These are phyloP conservation scores for Botrytis deweyae DNA, from an alignment of 2,329 filamentous ascomycete species.

Conservation along the genomic window DNA sequence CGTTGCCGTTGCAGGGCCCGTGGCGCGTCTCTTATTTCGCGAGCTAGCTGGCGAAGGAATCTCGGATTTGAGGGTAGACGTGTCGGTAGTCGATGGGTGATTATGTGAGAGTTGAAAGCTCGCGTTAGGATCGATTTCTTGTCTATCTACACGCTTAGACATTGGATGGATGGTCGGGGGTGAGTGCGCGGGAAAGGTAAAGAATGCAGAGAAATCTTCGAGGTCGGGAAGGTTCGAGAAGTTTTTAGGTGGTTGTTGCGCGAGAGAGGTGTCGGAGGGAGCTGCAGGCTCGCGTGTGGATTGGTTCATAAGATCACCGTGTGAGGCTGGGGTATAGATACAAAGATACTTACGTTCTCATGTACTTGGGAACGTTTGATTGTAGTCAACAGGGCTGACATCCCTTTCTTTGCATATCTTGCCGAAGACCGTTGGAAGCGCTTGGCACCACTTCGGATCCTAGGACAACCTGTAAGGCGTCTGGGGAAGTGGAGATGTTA, in stretches of 20 bases:
- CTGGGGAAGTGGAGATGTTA: conserved; percentile 22
- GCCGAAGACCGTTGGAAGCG: conserved; percentile 25
- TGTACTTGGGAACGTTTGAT: conserved; percentile 32
- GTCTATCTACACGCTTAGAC: conserved; percentile 37
- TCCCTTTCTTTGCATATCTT: conserved; percentile 35
- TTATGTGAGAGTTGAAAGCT: conserved; percentile 31
- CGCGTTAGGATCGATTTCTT: conserved; percentile 30
- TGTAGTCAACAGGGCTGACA: conserved; percentile 35
- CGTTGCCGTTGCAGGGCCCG: conserved; percentile 21
- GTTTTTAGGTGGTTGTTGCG: conserved; percentile 25
- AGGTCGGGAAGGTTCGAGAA: conserved; percentile 17
- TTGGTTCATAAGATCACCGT: conserved; percentile 31
- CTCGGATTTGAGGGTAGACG: conserved; percentile 30
- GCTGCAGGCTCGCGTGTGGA: conserved; percentile 32
- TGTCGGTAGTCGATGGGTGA: conserved; percentile 28
- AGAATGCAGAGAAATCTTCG: conserved; percentile 16
- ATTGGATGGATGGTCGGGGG: conserved; percentile 30
- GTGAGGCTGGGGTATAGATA: conserved; percentile 37
- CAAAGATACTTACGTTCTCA: conserved; percentile 36
- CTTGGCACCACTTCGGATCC: conserved; percentile 20
- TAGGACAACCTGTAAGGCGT: conserved; percentile 18
- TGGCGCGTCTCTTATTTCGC: conserved; percentile 36
- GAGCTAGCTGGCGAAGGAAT: conserved; percentile 20
- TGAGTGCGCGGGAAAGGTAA: conserved; percentile 20
- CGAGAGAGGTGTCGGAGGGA: conserved; percentile 25